These are phyloP conservation scores for Pleurotus tuber-regium DNA, from an alignment of 768 basidiomycete genomes.

Conservation along the genomic window DNA sequence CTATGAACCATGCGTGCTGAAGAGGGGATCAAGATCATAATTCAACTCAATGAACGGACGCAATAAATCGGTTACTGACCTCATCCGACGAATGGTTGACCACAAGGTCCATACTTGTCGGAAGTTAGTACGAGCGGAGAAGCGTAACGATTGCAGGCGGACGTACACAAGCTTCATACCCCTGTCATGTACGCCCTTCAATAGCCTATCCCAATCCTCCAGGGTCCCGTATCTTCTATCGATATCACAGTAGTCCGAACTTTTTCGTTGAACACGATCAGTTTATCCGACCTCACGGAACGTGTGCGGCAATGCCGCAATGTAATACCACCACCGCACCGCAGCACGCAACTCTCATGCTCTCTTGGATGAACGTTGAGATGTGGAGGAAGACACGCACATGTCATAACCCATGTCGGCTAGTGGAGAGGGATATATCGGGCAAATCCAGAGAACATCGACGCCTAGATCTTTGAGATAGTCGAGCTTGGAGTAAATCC, in stretches of 20 bases:
- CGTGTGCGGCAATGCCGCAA: too few species aligned
- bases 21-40: too few species aligned
- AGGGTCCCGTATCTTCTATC: constrained; percentile 66
- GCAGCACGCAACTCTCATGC: too few species aligned
- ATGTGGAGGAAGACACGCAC: constrained; percentile 25
- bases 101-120: constrained; percentile 78
- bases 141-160: too few species aligned
- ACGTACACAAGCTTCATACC: constrained; percentile 72
- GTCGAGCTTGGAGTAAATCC: constrained; percentile 62
- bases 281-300: too few species aligned
- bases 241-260: constrained; percentile 64
- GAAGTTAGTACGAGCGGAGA: background rate
- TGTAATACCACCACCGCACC: too few species aligned
- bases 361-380: too few species aligned
- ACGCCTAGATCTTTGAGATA: constrained; percentile 69
- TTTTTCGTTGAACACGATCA: too few species aligned
- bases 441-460: constrained; percentile 67
- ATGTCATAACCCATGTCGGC: constrained; percentile 78
- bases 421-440: constrained; percentile 66
- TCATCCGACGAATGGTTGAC: constrained; percentile 73
- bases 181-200: constrained; percentile 52
- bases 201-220: constrained; percentile 54
- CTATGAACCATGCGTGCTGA: constrained; percentile 71
- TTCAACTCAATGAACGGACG: too few species aligned
- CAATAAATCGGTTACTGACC: too few species aligned